Evolutionary conservation across 2,329 filamentous ascomycete genomes (phyloP).

Genomic region (Knoxdaviesia capensis): DNA sequence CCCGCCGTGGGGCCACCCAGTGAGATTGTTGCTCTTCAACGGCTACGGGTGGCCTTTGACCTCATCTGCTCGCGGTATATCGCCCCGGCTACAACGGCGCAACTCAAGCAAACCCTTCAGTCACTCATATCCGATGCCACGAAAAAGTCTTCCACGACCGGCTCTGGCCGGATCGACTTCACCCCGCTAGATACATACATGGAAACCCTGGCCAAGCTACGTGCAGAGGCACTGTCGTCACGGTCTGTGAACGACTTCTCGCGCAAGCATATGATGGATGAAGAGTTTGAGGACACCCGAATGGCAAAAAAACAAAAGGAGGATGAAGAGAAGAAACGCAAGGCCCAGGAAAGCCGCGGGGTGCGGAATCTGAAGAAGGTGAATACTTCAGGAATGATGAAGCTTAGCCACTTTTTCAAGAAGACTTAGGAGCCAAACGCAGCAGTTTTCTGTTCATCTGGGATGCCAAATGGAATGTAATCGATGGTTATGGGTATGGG

Average conservation of each 20-base stretch:
- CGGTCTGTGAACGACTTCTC: constrained; percentile 51
- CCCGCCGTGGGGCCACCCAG: constrained; percentile 24
- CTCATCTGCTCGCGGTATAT: constrained; percentile 47
- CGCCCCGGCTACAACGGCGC: constrained; percentile 11
- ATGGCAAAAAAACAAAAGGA: constrained; percentile 68
- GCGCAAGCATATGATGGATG: constrained; percentile 45
- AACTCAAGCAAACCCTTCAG: too few relatives aligned
- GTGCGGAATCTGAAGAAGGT: constrained; percentile 75
- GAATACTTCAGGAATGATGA: constrained; percentile 85
- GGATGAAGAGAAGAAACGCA: constrained; percentile 77
- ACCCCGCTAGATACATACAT: constrained; percentile 51
- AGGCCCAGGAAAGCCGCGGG: constrained; percentile 52
- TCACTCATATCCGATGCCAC: constrained; percentile 9
- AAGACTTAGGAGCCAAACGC: constrained; percentile 26
- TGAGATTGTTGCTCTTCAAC: constrained; percentile 37
- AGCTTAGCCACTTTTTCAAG: constrained; percentile 84
- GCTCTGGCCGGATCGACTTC: constrained; percentile 41
- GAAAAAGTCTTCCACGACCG: constrained; percentile 19
- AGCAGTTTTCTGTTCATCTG: too few relatives aligned
- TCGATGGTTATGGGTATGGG: too few relatives aligned
- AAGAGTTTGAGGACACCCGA: constrained; percentile 42
- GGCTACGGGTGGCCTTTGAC: constrained; percentile 40
- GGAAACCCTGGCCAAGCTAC: constrained; percentile 40
- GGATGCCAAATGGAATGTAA: too few relatives aligned
- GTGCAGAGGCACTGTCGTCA: constrained; percentile 49